These are phyloP conservation scores for Fusarium sp. DNA, from an alignment of 2,329 filamentous ascomycete genomes.

Conservation along the genomic window DNA sequence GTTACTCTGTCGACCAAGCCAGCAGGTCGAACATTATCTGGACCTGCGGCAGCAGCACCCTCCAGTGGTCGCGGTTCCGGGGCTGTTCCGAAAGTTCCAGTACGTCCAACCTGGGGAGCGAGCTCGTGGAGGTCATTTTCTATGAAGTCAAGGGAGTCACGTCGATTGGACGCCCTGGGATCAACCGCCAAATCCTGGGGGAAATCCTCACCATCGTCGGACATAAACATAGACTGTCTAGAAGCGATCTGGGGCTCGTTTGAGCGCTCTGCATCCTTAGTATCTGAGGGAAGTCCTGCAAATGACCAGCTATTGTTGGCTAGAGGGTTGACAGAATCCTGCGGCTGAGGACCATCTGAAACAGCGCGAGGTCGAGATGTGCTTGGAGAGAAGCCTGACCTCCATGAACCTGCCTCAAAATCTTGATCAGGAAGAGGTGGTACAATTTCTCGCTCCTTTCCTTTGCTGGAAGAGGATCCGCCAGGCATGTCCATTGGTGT, in stretches of 20 bases:
- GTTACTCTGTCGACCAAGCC: conserved; percentile 57
- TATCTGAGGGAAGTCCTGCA: conserved; percentile 54
- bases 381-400: conserved; percentile 30
- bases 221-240: conserved; percentile 3
- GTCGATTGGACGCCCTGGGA: conserved; percentile 1
- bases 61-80: conserved; percentile 12
- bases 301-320: conserved; percentile 74
- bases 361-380: conserved; percentile 63
- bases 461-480: conserved; percentile 30
- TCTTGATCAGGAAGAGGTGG: conserved; percentile 23
- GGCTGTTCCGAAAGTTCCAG: background rate
- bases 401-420: conserved; percentile 12
- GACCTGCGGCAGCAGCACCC: conserved; percentile 21
- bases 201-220: background rate
- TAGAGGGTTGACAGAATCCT: conserved; percentile 63
- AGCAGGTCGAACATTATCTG: conserved; percentile 30
- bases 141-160: background rate
- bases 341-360: conserved; percentile 67
- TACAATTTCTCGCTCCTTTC: conserved; percentile 33
- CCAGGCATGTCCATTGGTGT: conserved; percentile 23
- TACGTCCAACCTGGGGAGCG: conserved; percentile 12
- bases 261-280: conserved; percentile 17
- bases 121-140: conserved; percentile 6
- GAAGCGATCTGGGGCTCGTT: background rate
- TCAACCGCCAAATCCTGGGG: background rate